A percentile compares a stretch with the other conserved stretches of the same genome.
Evolutionary conservation across 495 filamentous ascomycete genomes (phyloP).

Genomic region (Usnea hakonensis): DNA sequence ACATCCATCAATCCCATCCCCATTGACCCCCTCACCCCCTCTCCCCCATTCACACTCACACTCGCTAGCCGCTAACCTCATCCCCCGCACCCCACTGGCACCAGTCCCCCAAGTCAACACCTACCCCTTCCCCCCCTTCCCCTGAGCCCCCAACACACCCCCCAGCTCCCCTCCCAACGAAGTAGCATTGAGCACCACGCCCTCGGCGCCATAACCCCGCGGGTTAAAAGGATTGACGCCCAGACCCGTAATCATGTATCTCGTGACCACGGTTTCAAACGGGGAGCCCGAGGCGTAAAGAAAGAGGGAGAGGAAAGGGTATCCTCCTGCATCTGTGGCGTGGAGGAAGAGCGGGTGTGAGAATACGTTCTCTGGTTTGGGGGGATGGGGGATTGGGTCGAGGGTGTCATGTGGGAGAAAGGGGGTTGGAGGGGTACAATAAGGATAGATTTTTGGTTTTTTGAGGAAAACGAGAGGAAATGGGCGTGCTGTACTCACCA

Average conservation of each 20-base stretch:
- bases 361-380: neutral
- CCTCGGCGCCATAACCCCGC: neutral
- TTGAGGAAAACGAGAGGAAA: neutral
- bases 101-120: neutral
- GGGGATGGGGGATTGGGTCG: too few species aligned
- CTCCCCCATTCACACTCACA: neutral
- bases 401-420: too few species aligned
- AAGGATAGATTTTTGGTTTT: too few species aligned
- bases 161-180: neutral
- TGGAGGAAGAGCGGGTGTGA: too few species aligned
- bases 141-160: neutral
- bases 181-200: neutral
- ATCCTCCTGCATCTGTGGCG: neutral
- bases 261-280: slow-evolving; percentile 1
- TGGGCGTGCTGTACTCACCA: neutral
- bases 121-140: neutral
- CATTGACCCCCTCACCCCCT: neutral
- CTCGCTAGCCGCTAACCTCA: neutral
- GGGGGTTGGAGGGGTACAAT: too few species aligned
- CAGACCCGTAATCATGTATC: neutral
- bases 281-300: slow-evolving; percentile 2
- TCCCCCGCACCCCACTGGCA: neutral
- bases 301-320: neutral
- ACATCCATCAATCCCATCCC: neutral
- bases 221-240: slow-evolving; percentile 5